phyloP scores from a whole-genome alignment of 345 rosid species.

The Eutrema japonicum region DNA sequence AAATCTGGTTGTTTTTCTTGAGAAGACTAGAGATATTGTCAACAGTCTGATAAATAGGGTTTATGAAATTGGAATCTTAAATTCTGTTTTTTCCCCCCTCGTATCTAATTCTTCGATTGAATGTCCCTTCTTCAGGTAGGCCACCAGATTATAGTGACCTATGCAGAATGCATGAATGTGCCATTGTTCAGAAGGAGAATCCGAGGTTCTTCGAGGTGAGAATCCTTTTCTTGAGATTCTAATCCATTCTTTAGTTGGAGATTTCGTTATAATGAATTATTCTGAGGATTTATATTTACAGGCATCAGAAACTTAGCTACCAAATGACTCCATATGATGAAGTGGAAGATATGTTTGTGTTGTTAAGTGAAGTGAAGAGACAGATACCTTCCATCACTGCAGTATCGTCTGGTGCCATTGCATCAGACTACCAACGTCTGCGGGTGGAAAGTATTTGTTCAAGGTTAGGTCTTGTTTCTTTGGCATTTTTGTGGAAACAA shows the following conservation, averaged over 20 bases:
- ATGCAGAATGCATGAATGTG: conserved; percentile 88
- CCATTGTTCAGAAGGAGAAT: conserved; percentile 84
- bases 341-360: conserved; percentile 88
- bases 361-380: conserved; percentile 77
- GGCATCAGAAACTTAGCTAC: conserved; percentile 81
- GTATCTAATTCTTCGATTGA: conserved; percentile 4
- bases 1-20: neutral
- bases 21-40: neutral
- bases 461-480: conserved; percentile 97
- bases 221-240: conserved; percentile 29
- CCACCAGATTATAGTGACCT: conserved; percentile 84
- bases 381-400: conserved; percentile 83
- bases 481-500: conserved; percentile 96
- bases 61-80: neutral
- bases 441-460: conserved; percentile 97
- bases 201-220: conserved; percentile 85
- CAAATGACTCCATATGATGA: conserved; percentile 76
- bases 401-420: conserved; percentile 96
- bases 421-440: conserved; percentile 93
- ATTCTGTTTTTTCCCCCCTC: neutral
- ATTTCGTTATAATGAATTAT: neutral
- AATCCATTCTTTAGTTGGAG: neutral
- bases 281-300: conserved; percentile 31
- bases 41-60: neutral
- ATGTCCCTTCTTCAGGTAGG: conserved; percentile 63